Percentiles rank a stretch among this genome's conserved stretches.
Evolutionary conservation across 345 rosid genomes (phyloP).

Genomic region (Euclidium syriacum): DNA sequence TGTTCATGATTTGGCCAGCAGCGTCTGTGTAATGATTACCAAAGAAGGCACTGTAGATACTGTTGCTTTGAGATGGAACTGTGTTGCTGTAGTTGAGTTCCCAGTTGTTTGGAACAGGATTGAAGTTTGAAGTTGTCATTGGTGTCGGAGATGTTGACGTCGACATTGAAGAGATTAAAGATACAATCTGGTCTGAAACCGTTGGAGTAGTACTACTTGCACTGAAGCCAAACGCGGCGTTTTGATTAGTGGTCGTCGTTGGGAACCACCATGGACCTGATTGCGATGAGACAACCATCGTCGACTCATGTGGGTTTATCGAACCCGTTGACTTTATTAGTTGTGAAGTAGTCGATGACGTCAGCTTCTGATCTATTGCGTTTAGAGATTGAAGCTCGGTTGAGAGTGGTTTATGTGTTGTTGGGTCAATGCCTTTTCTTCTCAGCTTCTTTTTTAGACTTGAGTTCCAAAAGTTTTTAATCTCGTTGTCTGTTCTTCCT

Average conservation of each 20-base stretch:
- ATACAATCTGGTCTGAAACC: slow-evolving; percentile 33
- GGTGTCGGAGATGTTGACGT: slow-evolving; percentile 42
- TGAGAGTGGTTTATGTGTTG: slow-evolving; percentile 34
- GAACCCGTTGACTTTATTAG: slow-evolving; percentile 34
- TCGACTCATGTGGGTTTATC: slow-evolving; percentile 23
- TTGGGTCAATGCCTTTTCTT: slow-evolving; percentile 37
- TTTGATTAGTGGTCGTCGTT: slow-evolving; percentile 16
- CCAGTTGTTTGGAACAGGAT: slow-evolving; percentile 46
- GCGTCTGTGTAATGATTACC: slow-evolving; percentile 29
- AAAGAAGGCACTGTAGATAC: slow-evolving; percentile 28
- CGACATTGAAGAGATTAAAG: slow-evolving; percentile 33
- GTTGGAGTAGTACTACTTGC: slow-evolving; percentile 25
- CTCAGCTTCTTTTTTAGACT: slow-evolving; percentile 62
- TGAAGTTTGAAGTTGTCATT: slow-evolving; percentile 46
- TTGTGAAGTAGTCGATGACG: slow-evolving; percentile 3
- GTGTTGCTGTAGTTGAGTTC: slow-evolving; percentile 27
- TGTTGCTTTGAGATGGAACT: slow-evolving; percentile 25
- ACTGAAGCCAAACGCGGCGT: slow-evolving; percentile 38
- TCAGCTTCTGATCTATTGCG: slow-evolving; percentile 36
- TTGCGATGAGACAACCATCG: slow-evolving; percentile 29
- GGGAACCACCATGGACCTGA: slow-evolving; percentile 24
- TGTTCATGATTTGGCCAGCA: slow-evolving; percentile 15
- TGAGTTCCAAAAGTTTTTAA: slow-evolving; percentile 67
- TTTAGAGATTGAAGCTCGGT: slow-evolving; percentile 42
- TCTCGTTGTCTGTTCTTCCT: slow-evolving; percentile 65